phyloP scores from a whole-genome alignment of 108 stramenopile species.

The Halocafeteria seosinensis region DNA sequence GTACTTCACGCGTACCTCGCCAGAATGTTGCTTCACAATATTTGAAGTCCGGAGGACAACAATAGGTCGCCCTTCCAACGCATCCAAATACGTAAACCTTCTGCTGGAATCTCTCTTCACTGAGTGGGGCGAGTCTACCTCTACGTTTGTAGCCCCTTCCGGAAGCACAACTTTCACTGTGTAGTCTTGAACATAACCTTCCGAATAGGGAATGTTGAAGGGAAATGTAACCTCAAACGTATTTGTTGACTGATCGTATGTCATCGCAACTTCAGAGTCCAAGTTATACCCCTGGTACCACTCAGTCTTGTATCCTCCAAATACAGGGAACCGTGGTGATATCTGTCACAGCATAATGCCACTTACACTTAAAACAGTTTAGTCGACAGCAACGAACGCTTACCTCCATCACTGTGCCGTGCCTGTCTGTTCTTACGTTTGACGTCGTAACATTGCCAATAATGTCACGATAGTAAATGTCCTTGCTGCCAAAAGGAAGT shows the following conservation, averaged over 20 bases:
- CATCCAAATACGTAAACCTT: slow-evolving; percentile 31
- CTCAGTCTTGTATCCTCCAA: slow-evolving; percentile 37
- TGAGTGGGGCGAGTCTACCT: slow-evolving; percentile 13
- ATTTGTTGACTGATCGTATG: background rate
- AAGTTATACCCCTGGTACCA: slow-evolving; percentile 38
- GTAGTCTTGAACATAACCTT: slow-evolving; percentile 27
- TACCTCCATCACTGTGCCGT: slow-evolving; percentile 19
- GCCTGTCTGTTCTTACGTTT: background rate
- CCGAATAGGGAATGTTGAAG: slow-evolving; percentile 17
- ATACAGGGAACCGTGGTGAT: slow-evolving; percentile 37
- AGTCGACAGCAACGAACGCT: no score
- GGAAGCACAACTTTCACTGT: slow-evolving; percentile 35
- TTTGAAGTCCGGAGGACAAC: slow-evolving; percentile 25
- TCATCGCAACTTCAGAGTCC: slow-evolving; percentile 16
- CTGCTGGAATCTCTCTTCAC: slow-evolving; percentile 7
- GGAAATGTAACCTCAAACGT: slow-evolving; percentile 20
- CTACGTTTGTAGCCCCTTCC: slow-evolving; percentile 26
- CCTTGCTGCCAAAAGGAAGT: slow-evolving; percentile 21
- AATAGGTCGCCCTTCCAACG: slow-evolving; percentile 29
- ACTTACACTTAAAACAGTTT: no score
- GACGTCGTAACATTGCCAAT: slow-evolving; percentile 37
- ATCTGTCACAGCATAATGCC: no score
- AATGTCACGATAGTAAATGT: slow-evolving; percentile 41
- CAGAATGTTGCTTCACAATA: slow-evolving; percentile 32
- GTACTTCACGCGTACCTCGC: slow-evolving; percentile 11